Base-by-base conservation (phyloP, 1,139 yeast genomes). In the Hyphopichia buzzinii region DNA sequence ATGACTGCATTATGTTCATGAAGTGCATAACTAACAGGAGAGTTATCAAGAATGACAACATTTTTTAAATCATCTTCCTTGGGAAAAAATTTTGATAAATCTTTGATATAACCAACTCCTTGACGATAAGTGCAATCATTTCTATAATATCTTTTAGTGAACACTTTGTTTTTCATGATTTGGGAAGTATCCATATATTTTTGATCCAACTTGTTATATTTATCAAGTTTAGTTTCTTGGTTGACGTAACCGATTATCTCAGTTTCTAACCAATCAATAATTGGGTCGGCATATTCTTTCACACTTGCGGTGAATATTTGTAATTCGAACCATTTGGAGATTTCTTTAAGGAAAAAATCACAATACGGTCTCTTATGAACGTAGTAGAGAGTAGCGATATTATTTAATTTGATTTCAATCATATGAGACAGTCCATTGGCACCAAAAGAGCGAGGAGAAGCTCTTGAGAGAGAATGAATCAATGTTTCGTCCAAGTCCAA, bases 201-300 rank as follows among this genome's bases (percentile, higher is more conserved):
- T 30, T 31, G 16, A 13, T 30, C 32, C 6, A 30, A 14, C 24
- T 30, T 23, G 24, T 30, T 30, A 24, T 23, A 30, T 17, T 30
- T 30, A n/a, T 25, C 26, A 12, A 26, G 17, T 11, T 34, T 26
- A 6, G 30, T 29, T 21, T 29, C 19, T 8, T 33, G 19, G 31
- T 14, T 39, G 29, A 43, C 22, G 37, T 41, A 39, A 29, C 43
- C 54, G 14, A 57, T 42, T n/a, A 67, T 56, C 33, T 70, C 75
- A 37, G 55, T 57, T 47, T 71, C 77, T 15, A 92, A 65, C 84
- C 95, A 87, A 59, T 90, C 94, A 36, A 92, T 88, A 42, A 92
- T 94, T 0, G 98, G 98, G 54, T 92, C 98, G 0, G 98, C 98
- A 52, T 92, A 92, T 56, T 89, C 96, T 59, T 81, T 81, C 40